phyloP scores from a whole-genome alignment of 768 basidiomycete genomes.

The Kwoniella dendrophila region DNA sequence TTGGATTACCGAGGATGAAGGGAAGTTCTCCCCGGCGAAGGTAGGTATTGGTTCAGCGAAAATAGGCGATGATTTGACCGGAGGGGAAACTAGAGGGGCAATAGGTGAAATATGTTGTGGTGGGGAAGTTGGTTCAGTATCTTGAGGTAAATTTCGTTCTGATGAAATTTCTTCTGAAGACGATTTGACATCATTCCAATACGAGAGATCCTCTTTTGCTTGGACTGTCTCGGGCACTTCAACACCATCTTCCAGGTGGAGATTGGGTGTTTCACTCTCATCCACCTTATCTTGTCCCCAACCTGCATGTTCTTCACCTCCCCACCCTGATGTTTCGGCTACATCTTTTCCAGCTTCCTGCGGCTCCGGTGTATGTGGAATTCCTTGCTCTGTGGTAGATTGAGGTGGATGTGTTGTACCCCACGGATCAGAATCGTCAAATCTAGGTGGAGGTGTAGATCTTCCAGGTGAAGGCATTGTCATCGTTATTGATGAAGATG shows the following conservation, averaged over 20 bases:
- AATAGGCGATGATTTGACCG: neutral
- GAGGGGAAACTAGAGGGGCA: neutral
- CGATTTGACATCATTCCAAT: neutral
- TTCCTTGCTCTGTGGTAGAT: neutral
- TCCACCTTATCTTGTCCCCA: neutral
- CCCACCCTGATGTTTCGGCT: constrained; percentile 2
- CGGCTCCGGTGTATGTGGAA: neutral
- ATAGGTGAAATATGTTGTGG: neutral
- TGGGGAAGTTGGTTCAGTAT: neutral
- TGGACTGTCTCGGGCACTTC: neutral
- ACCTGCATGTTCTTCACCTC: neutral
- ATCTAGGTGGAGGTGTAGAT: constrained; percentile 16
- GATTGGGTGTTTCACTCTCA: neutral
- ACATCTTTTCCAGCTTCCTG: neutral
- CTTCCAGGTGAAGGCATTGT: constrained; percentile 2
- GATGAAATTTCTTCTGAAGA: neutral
- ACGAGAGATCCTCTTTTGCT: neutral
- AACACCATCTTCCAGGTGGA: neutral
- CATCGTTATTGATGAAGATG: constrained; percentile 18
- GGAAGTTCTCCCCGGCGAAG: constrained; percentile 1
- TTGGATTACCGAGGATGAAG: neutral
- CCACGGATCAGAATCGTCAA: constrained; percentile 45
- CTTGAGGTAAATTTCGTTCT: neutral
- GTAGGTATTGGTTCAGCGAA: neutral
- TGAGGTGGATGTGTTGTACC: constrained; percentile 22